Evolutionary conservation across 495 filamentous ascomycete genomes (phyloP), one percentile per base, ranked within the genome.

Genomic region (Penicillium maclennaniae): DNA sequence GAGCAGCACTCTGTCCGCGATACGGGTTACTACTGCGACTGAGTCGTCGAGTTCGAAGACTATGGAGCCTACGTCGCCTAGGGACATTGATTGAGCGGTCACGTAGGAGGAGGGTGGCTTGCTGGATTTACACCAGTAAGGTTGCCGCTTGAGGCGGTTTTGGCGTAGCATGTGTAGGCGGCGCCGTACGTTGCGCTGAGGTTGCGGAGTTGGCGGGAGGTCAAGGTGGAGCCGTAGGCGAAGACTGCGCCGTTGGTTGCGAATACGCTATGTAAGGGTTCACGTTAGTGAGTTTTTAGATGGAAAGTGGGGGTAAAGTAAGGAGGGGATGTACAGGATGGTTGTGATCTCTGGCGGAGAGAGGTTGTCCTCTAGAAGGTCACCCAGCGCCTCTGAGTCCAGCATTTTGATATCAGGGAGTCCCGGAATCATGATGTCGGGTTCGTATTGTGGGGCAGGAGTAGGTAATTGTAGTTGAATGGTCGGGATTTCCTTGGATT

Each of bases 21-120:
- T 69, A 6, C 60, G 65, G 25, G 74, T 77, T n/a, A 77, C 72
- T 9, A 77, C 69, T 7, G 74, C 72, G 25, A 76, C 74, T 4
- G 67, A 67, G 44, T 72, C 71, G 38, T 75, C 71, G 8, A 75
- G 72, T 45, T 77, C 74, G 31, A 77, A 77, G 40, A 77, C 74
- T 41, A 77, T 77, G 4, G 74, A 77, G 34, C 74, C 74, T 20
- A 77, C 74, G 47, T 77, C 71, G n/a, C 74, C 74, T n/a, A 77
- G 57, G 8, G 74, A 74, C 51, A 73, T 62, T 10, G 74, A 77
- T n/a, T 72, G 69, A 12, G 74, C 70, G 12, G 74, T 77, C 43
- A 77, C 68, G 54, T 74, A 77, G 37, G 74, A 77, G 1, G 74
- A 77, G 8, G 74, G 74, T 77, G 71, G 27, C 70, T 74, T 36